Evolutionary conservation across 1,139 yeast genomes (phyloP), one percentile per base, ranked within the genome.

Genomic region (Eremothecium cymbalariae): DNA sequence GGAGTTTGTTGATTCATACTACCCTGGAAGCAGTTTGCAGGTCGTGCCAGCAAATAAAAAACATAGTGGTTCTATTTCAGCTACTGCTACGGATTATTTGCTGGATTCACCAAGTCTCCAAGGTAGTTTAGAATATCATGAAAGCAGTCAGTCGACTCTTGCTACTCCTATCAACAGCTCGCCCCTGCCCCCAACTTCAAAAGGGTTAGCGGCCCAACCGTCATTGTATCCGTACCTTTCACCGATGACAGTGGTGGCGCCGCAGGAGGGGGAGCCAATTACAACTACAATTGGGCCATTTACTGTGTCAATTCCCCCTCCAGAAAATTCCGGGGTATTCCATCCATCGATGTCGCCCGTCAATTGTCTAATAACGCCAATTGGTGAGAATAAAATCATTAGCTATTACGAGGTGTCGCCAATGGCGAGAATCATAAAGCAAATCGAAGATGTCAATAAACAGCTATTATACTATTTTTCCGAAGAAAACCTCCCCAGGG

Each of bases 381-480:
- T 11, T 19, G 29, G 33, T n/a, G 29, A 29, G 11, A 12, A 28
- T 34, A 15, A 25, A 12, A 11, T 36, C 25, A 15, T 37, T 30
- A 26, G 27, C 24, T 21, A 30, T 19, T 17, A 33, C 26, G 39
- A 36, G 16, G 17, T 33, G 7, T 28, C 27, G 12, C 38, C 38
- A 8, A 17, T 34, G 21, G 34, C 25, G n/a, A 20, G 27, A 15
- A 27, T 34, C n/a, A 15, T 34, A 6, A 20, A 21, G 20, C 32
- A 34, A 31, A 30, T 34, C n/a, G 31, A 34, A 18, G 28, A 34
- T 12, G 28, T 34, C 11, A 31, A 31, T 20, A 26, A 15, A 9
- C 38, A 34, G 17, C 9, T 34, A 6, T 27, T 30, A 22, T 34
- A 30, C 31, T 34, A 34, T 14, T 34, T 34, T 18, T 34, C 34